These are phyloP conservation scores for Metschnikowia picachoensis DNA, from an alignment of 805 yeast genomes.

Conservation along the genomic window DNA sequence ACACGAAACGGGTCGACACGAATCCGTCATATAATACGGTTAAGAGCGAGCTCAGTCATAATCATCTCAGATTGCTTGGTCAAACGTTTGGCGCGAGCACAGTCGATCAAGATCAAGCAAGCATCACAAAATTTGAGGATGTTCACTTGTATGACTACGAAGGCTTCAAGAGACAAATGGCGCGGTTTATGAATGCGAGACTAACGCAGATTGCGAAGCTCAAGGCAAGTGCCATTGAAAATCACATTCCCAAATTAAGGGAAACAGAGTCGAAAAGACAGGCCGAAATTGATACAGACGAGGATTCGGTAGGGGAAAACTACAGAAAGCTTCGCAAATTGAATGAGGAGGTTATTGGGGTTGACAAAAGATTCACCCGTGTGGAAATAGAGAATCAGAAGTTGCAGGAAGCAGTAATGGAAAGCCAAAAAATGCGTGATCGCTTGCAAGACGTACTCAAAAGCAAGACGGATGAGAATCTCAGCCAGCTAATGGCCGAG, in stretches of 20 bases:
- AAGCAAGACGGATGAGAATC: slow-evolving; percentile 15
- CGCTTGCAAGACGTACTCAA: slow-evolving; percentile 12
- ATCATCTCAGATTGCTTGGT: slow-evolving; percentile 9
- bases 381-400: slow-evolving; percentile 26
- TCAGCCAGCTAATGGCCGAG: slow-evolving; percentile 6
- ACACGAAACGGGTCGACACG: slow-evolving; percentile 19
- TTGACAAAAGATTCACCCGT: slow-evolving; percentile 32
- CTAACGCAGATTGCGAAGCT: slow-evolving; percentile 20
- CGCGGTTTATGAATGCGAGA: slow-evolving; percentile 24
- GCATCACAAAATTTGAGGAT: neutral
- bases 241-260: slow-evolving; percentile 22
- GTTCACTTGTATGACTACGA: slow-evolving; percentile 21
- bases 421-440: slow-evolving; percentile 5
- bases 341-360: slow-evolving; percentile 32
- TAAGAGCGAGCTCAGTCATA: slow-evolving; percentile 7
- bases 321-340: slow-evolving; percentile 36
- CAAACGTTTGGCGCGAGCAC: slow-evolving; percentile 3
- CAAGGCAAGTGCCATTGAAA: slow-evolving; percentile 12
- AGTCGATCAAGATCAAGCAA: slow-evolving; percentile 1
- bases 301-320: slow-evolving; percentile 36
- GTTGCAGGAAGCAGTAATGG: slow-evolving; percentile 11
- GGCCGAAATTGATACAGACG: slow-evolving; percentile 29
- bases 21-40: slow-evolving; percentile 25
- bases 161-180: slow-evolving; percentile 25
- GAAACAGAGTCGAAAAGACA: slow-evolving; percentile 30